Percentiles rank a stretch among this genome's conserved stretches.
phyloP scores from a whole-genome alignment of 2,329 filamentous ascomycete species.

The Neofusicoccum laricinum region DNA sequence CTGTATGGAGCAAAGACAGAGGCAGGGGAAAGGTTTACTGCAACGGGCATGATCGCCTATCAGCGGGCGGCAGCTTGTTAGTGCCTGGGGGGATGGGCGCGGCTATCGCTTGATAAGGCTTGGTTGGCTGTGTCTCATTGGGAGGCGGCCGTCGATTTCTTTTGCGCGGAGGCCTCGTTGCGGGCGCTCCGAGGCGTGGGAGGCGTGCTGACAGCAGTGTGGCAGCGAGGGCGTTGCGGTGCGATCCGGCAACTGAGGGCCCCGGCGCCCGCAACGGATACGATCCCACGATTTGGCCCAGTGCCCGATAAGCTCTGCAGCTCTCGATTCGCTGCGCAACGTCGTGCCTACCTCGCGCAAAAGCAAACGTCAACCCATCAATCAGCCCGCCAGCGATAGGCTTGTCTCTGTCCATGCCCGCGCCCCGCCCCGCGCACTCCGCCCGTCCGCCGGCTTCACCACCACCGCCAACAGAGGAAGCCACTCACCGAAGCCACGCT shows the following conservation, averaged over 20 bases:
- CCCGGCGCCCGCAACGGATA: not conserved
- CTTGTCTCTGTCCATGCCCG: not conserved
- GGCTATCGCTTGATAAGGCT: not conserved
- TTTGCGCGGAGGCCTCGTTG: not conserved
- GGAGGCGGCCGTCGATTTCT: not conserved
- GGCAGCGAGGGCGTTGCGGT: not conserved
- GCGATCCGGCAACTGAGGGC: too few species aligned
- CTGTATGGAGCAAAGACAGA: not conserved
- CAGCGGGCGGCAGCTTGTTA: not conserved
- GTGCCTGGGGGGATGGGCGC: not conserved
- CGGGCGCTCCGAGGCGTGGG: not conserved
- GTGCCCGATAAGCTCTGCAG: not conserved
- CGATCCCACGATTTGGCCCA: not conserved
- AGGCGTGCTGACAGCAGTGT: not conserved
- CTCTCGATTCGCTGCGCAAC: not conserved
- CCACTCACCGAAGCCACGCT: not conserved
- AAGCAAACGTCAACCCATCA: not conserved
- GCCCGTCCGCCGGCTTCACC: not conserved
- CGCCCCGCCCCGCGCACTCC: not conserved
- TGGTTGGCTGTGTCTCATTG: not conserved
- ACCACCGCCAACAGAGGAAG: not conserved
- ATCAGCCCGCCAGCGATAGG: not conserved
- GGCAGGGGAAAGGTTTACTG: constrained; percentile 11
- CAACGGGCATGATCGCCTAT: constrained; percentile 14
- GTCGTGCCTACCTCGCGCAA: not conserved